phyloP scores from a whole-genome alignment of 345 rosid species.

The Mangifera indica region DNA sequence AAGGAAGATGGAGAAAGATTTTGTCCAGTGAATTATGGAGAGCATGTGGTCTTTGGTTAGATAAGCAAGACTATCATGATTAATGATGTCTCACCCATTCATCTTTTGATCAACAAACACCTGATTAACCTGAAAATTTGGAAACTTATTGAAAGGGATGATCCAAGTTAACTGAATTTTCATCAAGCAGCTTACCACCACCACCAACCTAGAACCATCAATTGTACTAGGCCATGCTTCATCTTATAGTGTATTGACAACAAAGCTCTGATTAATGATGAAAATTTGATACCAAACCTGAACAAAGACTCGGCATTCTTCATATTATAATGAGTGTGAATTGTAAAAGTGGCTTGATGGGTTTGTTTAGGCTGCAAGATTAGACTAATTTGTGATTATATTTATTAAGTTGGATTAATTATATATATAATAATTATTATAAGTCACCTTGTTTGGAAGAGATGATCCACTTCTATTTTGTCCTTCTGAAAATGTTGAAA shows the following conservation, averaged over 20 bases:
- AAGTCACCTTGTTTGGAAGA: slow-evolving; percentile 15
- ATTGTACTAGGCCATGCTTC: not conserved
- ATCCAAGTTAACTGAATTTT: not conserved
- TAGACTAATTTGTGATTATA: slow-evolving; percentile 12
- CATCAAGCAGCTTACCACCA: not conserved
- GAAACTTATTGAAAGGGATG: too few species aligned
- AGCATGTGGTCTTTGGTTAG: too few species aligned
- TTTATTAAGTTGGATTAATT: slow-evolving; percentile 5
- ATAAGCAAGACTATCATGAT: not conserved
- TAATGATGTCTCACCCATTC: not conserved
- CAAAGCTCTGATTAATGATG: not conserved
- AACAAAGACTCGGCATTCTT: not conserved
- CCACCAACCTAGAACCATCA: not conserved
- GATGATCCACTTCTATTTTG: slow-evolving; percentile 20
- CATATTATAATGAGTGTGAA: too few species aligned
- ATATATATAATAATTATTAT: not conserved
- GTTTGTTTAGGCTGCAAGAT: slow-evolving; percentile 15
- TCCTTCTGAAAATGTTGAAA: slow-evolving; percentile 26
- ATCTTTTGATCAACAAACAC: too few species aligned
- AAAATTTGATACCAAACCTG: not conserved
- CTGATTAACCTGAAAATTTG: too few species aligned
- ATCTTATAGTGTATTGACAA: not conserved
- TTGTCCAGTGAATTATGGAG: too few species aligned
- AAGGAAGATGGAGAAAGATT: too few species aligned
- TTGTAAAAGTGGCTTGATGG: slow-evolving; percentile 5